These are phyloP conservation scores for Sporothrix protearum DNA, from an alignment of 2,329 filamentous ascomycete species.

Conservation along the genomic window DNA sequence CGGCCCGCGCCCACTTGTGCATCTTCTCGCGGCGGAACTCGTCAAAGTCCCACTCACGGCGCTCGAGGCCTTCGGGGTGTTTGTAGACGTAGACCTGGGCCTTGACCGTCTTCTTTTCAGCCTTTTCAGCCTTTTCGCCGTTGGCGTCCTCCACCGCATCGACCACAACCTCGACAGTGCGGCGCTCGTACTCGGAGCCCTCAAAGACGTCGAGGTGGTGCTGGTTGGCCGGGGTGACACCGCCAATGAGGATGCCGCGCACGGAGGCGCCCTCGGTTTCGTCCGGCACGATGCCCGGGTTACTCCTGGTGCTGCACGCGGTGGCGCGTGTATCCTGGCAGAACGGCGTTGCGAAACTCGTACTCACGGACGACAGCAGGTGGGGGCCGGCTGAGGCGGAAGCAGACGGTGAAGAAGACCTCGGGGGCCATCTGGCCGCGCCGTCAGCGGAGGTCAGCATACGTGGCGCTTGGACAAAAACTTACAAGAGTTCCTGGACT, in stretches of 20 bases:
- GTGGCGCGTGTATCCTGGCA: constrained; percentile 67
- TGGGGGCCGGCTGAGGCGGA: constrained; percentile 52
- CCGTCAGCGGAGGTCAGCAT: too few relatives aligned
- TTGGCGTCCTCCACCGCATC: constrained; percentile 24
- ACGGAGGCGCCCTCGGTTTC: constrained; percentile 58
- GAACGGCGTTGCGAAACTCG: constrained; percentile 68
- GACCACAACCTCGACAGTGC: constrained; percentile 53
- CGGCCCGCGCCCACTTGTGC: constrained; percentile 51
- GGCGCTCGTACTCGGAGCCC: constrained; percentile 66
- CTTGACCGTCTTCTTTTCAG: constrained; percentile 42
- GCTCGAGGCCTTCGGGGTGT: constrained; percentile 54
- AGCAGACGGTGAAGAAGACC: constrained; percentile 82
- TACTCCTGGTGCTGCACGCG: constrained; percentile 71
- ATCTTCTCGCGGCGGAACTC: constrained; percentile 75
- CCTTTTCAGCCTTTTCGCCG: not conserved
- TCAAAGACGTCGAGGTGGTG: constrained; percentile 77
- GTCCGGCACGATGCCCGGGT: constrained; percentile 67
- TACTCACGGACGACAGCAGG: constrained; percentile 53
- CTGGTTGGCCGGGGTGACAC: constrained; percentile 74
- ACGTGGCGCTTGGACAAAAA: not conserved
- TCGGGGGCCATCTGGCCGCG: constrained; percentile 67
- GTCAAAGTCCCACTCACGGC: constrained; percentile 81
- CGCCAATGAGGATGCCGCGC: constrained; percentile 69
- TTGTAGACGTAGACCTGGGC: constrained; percentile 65
- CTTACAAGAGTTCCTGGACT: constrained; percentile 41